Base-by-base conservation (phyloP, 2,329 filamentous ascomycete species). In the Clonostachys rosea region DNA sequence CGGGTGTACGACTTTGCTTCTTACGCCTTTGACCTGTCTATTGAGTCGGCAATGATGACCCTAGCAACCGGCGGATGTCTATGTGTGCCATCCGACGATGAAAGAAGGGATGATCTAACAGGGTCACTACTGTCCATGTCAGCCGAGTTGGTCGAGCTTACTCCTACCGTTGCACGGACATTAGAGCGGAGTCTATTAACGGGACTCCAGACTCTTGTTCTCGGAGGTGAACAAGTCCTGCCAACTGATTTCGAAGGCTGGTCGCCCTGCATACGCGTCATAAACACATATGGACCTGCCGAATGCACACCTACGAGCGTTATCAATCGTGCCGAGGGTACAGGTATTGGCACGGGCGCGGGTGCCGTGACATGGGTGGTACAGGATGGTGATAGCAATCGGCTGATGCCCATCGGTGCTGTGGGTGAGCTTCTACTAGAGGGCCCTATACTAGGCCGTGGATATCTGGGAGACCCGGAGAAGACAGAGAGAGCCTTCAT, bases 401-500 rank as follows among this genome's bases (percentile, higher is more conserved):
- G 43, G 1, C 54, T 69, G 5, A 34, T 59, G 0, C 62, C 62
- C 2, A 45, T 56, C 14, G 54, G 57, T 2, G 47, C 43, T 12
- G 40, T 58, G 3, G 61, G 59, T 5, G 61, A 64, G 44, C 49
- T 63, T 4, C 37, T 60, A 5, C 48, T 63, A 6, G 58, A 62
- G 37, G 58, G 59, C 0, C 56, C 57, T 3, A 48, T 64, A 3
- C 53, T 53, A 4, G 43, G 48, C 1, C 56, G 56, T 8, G 74
- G 73, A n/a, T 66, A 56, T 34, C 50, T 61, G 10, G 45, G 49
- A 6, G 51, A 58, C 18, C 36, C 47, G 0, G 49, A 45, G 18
- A 54, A 50, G 47, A 62, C 59, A 3, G 58, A 18, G 44, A 57
- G 43, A 43, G 56, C 34, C 56, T 69, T 57, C 34, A 41, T 79